Conservation (phyloP, 2,329 filamentous ascomycete genomes). For the Passalora sequoiae region DNA sequence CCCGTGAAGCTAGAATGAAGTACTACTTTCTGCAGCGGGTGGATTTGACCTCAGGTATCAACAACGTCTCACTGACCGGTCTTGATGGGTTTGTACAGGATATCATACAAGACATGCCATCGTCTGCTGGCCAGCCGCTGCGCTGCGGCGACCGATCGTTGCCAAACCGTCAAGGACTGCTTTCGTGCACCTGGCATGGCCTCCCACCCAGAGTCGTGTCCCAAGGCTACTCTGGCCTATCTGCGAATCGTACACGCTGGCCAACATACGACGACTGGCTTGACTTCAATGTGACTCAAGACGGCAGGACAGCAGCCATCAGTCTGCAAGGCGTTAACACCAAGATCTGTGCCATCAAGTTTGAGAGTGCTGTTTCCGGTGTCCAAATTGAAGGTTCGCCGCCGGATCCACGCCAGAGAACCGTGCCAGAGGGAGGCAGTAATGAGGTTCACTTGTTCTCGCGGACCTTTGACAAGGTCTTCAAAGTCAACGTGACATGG, state of each 20-base stretch:
- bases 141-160: constrained; percentile 38
- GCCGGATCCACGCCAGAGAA: constrained; percentile 17
- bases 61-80: constrained; percentile 64
- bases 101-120: constrained; percentile 66
- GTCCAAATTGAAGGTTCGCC: constrained; percentile 55
- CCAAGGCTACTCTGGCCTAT: constrained; percentile 8
- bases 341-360: constrained; percentile 68
- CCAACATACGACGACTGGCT: constrained; percentile 50
- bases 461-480: constrained; percentile 69
- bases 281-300: constrained; percentile 55
- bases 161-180: constrained; percentile 49
- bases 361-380: constrained; percentile 61
- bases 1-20: constrained; percentile 71
- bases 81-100: constrained; percentile 61
- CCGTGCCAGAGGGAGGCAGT: constrained; percentile 57
- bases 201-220: constrained; percentile 60
- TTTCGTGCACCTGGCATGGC: constrained; percentile 67
- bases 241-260: constrained; percentile 13
- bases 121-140: constrained; percentile 56
- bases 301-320: constrained; percentile 53
- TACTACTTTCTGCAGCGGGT: constrained; percentile 79
- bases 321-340: constrained; percentile 68
- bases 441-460: constrained; percentile 74
- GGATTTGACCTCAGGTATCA: constrained; percentile 65
- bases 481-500: constrained; percentile 72